Conservation (phyloP, 2,329 filamentous ascomycete genomes). For the Pestalotiopsis sp. region DNA sequence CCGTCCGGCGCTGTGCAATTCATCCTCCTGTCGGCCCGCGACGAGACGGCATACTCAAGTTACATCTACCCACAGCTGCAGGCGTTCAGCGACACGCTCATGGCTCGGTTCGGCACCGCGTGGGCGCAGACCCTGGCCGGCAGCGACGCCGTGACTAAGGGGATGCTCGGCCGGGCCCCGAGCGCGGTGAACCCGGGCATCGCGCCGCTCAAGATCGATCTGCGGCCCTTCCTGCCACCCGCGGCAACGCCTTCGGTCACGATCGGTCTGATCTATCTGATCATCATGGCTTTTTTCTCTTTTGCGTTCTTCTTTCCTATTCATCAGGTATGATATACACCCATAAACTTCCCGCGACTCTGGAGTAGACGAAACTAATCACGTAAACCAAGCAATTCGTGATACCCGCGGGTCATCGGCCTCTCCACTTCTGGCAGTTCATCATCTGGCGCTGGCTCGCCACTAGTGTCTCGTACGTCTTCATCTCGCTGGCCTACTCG, state of each 20-base stretch:
- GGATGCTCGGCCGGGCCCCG: conserved; percentile 28
- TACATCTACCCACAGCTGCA: conserved; percentile 55
- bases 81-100: conserved; percentile 45
- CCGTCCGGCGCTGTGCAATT: conserved; percentile 59
- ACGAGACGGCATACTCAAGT: conserved; percentile 52
- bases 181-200: conserved; percentile 33
- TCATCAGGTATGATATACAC: conserved; percentile 43
- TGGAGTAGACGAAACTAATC: background rate
- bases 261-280: conserved; percentile 66
- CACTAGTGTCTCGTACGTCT: conserved; percentile 58
- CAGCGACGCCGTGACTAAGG: conserved; percentile 34
- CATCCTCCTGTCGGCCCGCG: conserved; percentile 54
- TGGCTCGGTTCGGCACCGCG: conserved; percentile 45
- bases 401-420: conserved; percentile 52
- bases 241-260: conserved; percentile 57
- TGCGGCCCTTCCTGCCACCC: conserved; percentile 59
- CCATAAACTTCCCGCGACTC: background rate
- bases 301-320: conserved; percentile 66
- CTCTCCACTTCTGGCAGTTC: conserved; percentile 57
- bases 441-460: conserved; percentile 58
- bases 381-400: conserved; percentile 45
- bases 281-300: conserved; percentile 67
- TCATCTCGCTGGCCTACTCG: conserved; percentile 63
- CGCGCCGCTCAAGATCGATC: conserved; percentile 41
- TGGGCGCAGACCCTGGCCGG: conserved; percentile 42